phyloP scores from a whole-genome alignment of 164 flowering plant genomes.

The Santalum album region DNA sequence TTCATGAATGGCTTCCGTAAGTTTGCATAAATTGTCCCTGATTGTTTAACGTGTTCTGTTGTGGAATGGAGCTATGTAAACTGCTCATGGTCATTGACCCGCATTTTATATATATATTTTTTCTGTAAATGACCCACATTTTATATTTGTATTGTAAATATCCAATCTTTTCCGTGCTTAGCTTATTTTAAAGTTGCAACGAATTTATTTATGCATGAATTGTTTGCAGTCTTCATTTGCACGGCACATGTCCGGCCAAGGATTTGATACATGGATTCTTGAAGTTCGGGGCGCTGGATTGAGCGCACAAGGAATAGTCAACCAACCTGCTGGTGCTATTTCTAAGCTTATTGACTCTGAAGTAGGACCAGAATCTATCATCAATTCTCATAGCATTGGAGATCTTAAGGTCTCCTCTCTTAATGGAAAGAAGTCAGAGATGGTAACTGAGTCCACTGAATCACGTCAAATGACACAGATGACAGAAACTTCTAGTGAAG shows the following conservation, averaged over 20 bases:
- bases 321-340: neutral
- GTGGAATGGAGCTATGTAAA: too few species aligned
- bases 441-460: neutral
- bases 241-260: slow-evolving; percentile 1
- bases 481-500: neutral
- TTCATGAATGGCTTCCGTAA: too few species aligned
- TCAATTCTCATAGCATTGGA: neutral
- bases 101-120: too few species aligned
- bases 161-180: neutral
- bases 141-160: neutral
- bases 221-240: slow-evolving; percentile 6
- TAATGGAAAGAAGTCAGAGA: neutral
- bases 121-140: too few species aligned
- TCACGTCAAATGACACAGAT: neutral
- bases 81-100: too few species aligned
- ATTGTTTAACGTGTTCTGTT: too few species aligned
- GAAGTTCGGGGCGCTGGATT: slow-evolving; percentile 4
- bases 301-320: neutral
- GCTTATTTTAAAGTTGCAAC: neutral
- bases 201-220: neutral
- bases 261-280: slow-evolving; percentile 6
- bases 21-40: too few species aligned
- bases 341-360: neutral
- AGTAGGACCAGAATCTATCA: neutral
- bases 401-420: neutral